Evolutionary conservation across 2,329 filamentous ascomycete genomes (phyloP).

Genomic region (Pochonia chlamydosporia): DNA sequence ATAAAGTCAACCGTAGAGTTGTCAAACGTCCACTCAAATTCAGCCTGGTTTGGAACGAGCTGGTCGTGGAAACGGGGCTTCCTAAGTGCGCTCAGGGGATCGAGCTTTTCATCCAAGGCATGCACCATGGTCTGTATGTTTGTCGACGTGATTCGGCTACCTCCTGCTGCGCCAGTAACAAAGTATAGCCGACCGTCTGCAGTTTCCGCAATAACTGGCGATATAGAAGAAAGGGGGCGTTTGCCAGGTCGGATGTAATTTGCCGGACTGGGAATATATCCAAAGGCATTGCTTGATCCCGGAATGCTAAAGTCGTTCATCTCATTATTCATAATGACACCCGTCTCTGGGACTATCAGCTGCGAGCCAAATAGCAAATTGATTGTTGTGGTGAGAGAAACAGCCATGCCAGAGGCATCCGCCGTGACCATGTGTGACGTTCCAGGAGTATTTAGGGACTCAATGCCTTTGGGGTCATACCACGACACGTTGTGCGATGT

Average conservation of each 20-base stretch:
- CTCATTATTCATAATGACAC: slow-evolving; percentile 71
- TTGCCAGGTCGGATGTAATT: slow-evolving; percentile 81
- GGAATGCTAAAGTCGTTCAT: slow-evolving; percentile 85
- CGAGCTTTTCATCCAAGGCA: slow-evolving; percentile 58
- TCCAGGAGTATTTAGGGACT: slow-evolving; percentile 63
- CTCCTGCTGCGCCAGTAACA: slow-evolving; percentile 70
- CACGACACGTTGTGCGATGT: slow-evolving; percentile 63
- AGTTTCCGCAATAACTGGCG: slow-evolving; percentile 67
- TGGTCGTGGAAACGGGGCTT: slow-evolving; percentile 75
- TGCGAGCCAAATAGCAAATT: slow-evolving; percentile 80
- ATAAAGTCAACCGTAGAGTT: slow-evolving; percentile 59
- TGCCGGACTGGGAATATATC: slow-evolving; percentile 69
- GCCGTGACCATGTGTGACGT: slow-evolving; percentile 70
- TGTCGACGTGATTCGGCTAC: slow-evolving; percentile 74
- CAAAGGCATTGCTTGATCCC: slow-evolving; percentile 69
- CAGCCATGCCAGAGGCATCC: slow-evolving; percentile 66
- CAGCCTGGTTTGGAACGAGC: slow-evolving; percentile 62
- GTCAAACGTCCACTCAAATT: slow-evolving; percentile 65
- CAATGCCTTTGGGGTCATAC: slow-evolving; percentile 66
- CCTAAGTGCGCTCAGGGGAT: slow-evolving; percentile 54
- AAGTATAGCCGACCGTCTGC: slow-evolving; percentile 60
- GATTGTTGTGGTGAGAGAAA: slow-evolving; percentile 79
- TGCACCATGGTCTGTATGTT: slow-evolving; percentile 70
- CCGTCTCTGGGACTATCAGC: slow-evolving; percentile 73
- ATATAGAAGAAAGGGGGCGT: slow-evolving; percentile 75